phyloP scores from a whole-genome alignment of 1,284 basidiomycete genomes.

The Pseudozyma thailandica region DNA sequence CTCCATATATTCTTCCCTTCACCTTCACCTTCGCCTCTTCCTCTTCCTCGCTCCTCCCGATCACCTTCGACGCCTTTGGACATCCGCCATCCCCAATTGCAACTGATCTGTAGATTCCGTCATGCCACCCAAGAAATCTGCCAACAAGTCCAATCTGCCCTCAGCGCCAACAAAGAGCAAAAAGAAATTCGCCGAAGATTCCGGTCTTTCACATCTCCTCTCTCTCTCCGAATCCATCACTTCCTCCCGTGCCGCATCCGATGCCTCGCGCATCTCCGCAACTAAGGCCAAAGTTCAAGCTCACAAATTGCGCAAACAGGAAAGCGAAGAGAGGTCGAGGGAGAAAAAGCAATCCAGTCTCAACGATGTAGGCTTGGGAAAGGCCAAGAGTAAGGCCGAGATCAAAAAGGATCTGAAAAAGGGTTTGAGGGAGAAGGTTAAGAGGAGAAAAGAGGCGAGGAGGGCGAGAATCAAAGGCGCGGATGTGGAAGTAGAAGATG shows the following conservation, averaged over 20 bases:
- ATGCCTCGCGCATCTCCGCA: slow-evolving; percentile 11
- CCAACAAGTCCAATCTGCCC: neutral
- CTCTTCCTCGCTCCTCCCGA: no score
- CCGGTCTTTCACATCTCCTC: slow-evolving; percentile 36
- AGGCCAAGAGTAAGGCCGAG: slow-evolving; percentile 30
- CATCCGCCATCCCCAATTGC: no score
- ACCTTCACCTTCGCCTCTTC: no score
- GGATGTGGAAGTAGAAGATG: neutral
- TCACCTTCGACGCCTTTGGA: no score
- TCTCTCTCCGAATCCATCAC: slow-evolving; percentile 39
- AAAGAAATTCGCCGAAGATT: slow-evolving; percentile 34
- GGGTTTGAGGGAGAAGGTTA: slow-evolving; percentile 24
- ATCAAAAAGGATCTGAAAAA: slow-evolving; percentile 42
- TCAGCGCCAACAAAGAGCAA: slow-evolving; percentile 13
- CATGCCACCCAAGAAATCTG: neutral
- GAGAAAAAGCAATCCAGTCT: slow-evolving; percentile 1
- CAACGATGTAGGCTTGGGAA: neutral
- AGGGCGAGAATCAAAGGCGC: neutral
- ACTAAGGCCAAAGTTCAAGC: slow-evolving; percentile 24
- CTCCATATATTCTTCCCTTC: no score
- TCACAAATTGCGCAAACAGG: slow-evolving; percentile 10
- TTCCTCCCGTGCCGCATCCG: slow-evolving; percentile 9
- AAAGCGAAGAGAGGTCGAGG: slow-evolving; percentile 4
- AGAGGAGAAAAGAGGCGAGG: slow-evolving; percentile 28
- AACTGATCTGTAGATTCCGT: no score